phyloP scores from a whole-genome alignment of 2,329 filamentous ascomycete species.

The Cladophialophora chaetospira region DNA sequence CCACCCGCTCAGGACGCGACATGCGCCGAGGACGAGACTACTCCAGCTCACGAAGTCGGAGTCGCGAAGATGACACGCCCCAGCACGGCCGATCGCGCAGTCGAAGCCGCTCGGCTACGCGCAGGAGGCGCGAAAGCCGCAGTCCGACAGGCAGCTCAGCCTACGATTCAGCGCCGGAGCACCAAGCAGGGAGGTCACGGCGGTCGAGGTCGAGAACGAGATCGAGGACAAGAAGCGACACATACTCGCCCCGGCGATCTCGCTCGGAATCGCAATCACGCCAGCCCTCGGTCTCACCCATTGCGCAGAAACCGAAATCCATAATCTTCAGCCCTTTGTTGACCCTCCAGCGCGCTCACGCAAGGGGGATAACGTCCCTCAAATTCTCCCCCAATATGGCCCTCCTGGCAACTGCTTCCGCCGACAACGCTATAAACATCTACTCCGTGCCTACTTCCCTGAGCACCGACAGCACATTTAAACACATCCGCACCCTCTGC shows the following conservation, averaged over 20 bases:
- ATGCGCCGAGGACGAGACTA: conserved; percentile 19
- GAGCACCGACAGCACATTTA: conserved; percentile 65
- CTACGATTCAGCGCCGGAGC: conserved; percentile 26
- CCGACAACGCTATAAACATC: conserved; percentile 87
- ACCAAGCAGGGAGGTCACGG: conserved; percentile 12
- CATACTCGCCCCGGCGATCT: conserved; percentile 32
- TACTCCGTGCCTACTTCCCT: conserved; percentile 51
- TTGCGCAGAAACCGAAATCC: conserved; percentile 16
- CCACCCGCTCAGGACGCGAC: conserved; percentile 13
- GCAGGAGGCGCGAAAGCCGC: conserved; percentile 15
- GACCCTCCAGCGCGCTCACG: conserved; percentile 41
- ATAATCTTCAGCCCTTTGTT: conserved; percentile 27
- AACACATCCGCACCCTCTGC: conserved; percentile 82
- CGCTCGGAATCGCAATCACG: conserved; percentile 32
- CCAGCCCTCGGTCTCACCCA: background rate
- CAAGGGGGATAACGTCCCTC: conserved; percentile 76
- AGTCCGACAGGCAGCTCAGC: conserved; percentile 19
- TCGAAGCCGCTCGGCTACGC: conserved; percentile 10
- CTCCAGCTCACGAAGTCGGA: conserved; percentile 23
- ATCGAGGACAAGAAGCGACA: conserved; percentile 53
- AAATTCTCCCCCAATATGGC: conserved; percentile 88
- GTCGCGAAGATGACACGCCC: background rate
- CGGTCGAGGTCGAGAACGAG: conserved; percentile 38
- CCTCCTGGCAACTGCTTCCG: conserved; percentile 87
- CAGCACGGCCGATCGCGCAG: background rate